Percentiles rank a stretch among this genome's conserved stretches.
Conservation (phyloP, 2,329 filamentous ascomycete species). For the Dothistroma pini region DNA sequence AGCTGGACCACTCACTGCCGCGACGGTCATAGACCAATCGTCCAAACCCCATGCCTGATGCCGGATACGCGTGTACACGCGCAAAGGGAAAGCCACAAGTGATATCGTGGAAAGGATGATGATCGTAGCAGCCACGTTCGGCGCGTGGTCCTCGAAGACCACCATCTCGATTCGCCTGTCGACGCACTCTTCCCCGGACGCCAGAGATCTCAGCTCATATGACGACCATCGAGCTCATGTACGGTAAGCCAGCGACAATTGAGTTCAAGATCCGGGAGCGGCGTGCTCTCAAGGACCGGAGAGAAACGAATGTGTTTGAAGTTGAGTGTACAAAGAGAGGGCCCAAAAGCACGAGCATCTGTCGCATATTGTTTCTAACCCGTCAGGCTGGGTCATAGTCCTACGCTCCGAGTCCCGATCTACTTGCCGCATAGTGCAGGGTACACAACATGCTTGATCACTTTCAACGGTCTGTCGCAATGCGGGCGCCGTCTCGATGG, state of each 20-base stretch:
- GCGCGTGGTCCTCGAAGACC: constrained; percentile 23
- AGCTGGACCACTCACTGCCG: constrained; percentile 13
- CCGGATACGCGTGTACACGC: constrained; percentile 24
- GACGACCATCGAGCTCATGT: background rate
- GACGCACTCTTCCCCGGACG: background rate
- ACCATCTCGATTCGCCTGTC: constrained; percentile 8
- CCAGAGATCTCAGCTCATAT: background rate
- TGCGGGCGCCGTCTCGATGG: background rate
- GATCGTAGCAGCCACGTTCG: constrained; percentile 23
- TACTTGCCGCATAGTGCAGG: background rate
- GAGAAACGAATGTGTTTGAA: background rate
- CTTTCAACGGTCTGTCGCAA: background rate
- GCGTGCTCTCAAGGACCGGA: background rate
- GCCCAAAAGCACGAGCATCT: background rate
- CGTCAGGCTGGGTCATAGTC: background rate
- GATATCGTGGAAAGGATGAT: constrained; percentile 17
- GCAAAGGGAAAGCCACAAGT: constrained; percentile 20
- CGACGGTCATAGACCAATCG: constrained; percentile 31
- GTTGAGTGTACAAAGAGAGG: background rate
- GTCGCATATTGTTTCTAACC: background rate
- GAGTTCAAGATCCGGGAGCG: background rate
- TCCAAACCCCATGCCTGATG: constrained; percentile 30
- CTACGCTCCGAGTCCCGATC: background rate
- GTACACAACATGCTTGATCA: background rate
- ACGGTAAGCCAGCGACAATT: background rate